Percentiles rank a stretch among this genome's conserved stretches.
These are phyloP conservation scores for Filobasidium wieringae DNA, from an alignment of 768 basidiomycete genomes.

Conservation along the genomic window DNA sequence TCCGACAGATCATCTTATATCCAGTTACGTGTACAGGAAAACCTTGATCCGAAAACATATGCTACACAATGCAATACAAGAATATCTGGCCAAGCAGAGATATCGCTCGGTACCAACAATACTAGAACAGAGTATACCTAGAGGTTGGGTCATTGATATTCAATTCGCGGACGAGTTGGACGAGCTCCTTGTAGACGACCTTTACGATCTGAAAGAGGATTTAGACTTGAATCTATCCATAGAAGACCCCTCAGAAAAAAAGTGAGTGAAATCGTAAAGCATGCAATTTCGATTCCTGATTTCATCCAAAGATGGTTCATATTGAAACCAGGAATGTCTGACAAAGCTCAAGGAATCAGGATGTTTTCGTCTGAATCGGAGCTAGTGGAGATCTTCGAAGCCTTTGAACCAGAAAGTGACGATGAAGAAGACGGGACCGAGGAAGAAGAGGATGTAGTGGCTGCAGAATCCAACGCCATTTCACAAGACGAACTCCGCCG, in stretches of 20 bases:
- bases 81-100: constrained; percentile 54
- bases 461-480: too few species aligned
- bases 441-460: constrained; percentile 1
- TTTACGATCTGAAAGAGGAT: constrained; percentile 66
- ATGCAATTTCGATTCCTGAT: neutral
- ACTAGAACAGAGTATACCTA: constrained; percentile 50
- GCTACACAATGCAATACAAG: constrained; percentile 60
- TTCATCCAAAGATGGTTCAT: constrained; percentile 66
- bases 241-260: constrained; percentile 24
- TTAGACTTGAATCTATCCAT: constrained; percentile 44
- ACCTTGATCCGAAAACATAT: constrained; percentile 90
- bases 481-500: constrained; percentile 2
- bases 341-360: constrained; percentile 87
- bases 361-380: constrained; percentile 68
- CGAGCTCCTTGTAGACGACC: constrained; percentile 82
- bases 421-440: constrained; percentile 28
- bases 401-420: constrained; percentile 52
- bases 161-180: constrained; percentile 88
- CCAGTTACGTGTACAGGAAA: constrained; percentile 80
- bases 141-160: constrained; percentile 73
- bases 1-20: constrained; percentile 49
- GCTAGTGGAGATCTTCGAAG: constrained; percentile 58
- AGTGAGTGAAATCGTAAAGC: constrained; percentile 14
- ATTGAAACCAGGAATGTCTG: constrained; percentile 93
- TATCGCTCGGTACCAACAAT: constrained; percentile 44